Evolutionary conservation across 1,284 basidiomycete genomes (phyloP).

Genomic region (Apiotrichum domesticum): DNA sequence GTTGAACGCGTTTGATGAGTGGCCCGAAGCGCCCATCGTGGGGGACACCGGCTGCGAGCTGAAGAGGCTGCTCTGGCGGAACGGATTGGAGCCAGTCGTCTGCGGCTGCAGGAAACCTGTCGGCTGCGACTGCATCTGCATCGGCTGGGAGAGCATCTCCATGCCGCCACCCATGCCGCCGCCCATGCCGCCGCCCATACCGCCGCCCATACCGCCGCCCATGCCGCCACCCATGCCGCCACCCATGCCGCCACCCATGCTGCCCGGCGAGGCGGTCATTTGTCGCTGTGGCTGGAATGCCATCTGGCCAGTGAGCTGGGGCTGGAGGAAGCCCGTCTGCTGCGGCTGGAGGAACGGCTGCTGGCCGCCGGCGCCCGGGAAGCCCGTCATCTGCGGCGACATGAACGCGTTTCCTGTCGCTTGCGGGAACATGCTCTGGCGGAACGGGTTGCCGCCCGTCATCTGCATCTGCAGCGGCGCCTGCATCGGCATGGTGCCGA

Average conservation of each 20-base stretch:
- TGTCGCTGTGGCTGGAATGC: slow-evolving; percentile 46
- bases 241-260: background rate
- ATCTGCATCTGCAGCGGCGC: slow-evolving; percentile 22
- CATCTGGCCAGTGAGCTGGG: slow-evolving; percentile 44
- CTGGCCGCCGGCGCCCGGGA: slow-evolving; percentile 54
- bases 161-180: slow-evolving; percentile 30
- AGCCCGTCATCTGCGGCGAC: slow-evolving; percentile 59
- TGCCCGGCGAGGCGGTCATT: slow-evolving; percentile 10
- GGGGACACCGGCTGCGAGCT: background rate
- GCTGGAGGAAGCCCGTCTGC: slow-evolving; percentile 48
- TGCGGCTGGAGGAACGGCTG: slow-evolving; percentile 47
- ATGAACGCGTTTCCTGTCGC: slow-evolving; percentile 50
- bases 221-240: background rate
- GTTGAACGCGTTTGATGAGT: slow-evolving; percentile 54
- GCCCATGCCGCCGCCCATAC: too few species aligned
- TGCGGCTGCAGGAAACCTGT: slow-evolving; percentile 61
- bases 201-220: too few species aligned
- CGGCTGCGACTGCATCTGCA: slow-evolving; percentile 36
- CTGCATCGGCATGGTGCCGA: slow-evolving; percentile 3
- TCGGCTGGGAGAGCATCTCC: slow-evolving; percentile 30
- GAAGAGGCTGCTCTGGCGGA: slow-evolving; percentile 51
- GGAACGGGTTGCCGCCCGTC: slow-evolving; percentile 63
- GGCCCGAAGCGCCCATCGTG: background rate
- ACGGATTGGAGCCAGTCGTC: slow-evolving; percentile 67
- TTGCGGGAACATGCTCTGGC: slow-evolving; percentile 52